Conservation (phyloP, 768 basidiomycete genomes). For the Lepiota brunneoincarnata region DNA sequence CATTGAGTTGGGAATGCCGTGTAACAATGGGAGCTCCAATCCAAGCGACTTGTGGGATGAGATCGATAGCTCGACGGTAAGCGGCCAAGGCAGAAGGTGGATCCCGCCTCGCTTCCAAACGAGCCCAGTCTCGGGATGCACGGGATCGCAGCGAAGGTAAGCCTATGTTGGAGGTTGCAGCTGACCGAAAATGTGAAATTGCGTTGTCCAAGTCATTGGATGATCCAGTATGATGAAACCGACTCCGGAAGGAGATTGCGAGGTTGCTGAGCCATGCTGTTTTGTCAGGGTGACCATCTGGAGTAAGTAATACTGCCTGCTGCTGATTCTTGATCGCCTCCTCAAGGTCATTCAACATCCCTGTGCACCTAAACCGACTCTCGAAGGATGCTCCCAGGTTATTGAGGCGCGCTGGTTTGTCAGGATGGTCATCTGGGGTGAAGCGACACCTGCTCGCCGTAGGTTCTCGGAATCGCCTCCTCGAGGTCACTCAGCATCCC, state of each 20-base stretch:
- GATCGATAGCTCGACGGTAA: slow-evolving; percentile 17
- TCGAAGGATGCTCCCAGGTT: neutral
- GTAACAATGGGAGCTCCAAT: neutral
- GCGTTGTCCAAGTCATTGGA: slow-evolving; percentile 1
- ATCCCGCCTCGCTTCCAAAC: too few species aligned
- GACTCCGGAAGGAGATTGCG: neutral
- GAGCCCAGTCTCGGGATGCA: slow-evolving; percentile 10
- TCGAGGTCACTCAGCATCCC: neutral
- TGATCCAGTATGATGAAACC: neutral
- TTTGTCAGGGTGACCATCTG: neutral
- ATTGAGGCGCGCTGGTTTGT: neutral
- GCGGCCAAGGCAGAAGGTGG: too few species aligned
- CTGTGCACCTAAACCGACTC: neutral
- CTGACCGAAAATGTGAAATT: neutral
- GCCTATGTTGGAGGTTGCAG: slow-evolving; percentile 2
- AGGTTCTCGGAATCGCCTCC: neutral
- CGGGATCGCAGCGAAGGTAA: neutral
- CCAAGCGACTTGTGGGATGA: slow-evolving; percentile 11
- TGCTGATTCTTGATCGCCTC: neutral
- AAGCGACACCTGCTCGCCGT: neutral
- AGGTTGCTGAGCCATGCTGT: neutral
- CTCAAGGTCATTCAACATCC: neutral
- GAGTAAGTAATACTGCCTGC: neutral
- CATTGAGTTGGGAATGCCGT: neutral
- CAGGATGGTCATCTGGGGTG: neutral